These are phyloP conservation scores for Dioscorea dumetorum DNA, from an alignment of 106 monocot genomes.

Conservation along the genomic window DNA sequence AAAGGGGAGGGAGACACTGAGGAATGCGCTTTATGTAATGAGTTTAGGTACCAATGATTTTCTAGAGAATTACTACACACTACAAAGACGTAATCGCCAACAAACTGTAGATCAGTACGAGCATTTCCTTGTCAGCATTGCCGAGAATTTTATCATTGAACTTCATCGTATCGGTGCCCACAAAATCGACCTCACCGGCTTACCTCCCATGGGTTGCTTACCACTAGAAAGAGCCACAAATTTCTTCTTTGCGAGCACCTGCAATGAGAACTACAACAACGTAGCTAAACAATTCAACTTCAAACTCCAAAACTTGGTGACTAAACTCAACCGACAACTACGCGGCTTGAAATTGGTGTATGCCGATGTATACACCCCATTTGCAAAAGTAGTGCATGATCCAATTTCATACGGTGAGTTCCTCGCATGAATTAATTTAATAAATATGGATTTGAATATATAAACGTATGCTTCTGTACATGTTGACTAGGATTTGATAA, in stretches of 20 bases:
- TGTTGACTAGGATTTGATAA: conserved; percentile 35
- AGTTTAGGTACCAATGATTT: conserved; percentile 93
- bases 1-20: conserved; percentile 23
- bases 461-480: background rate
- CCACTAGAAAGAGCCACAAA: conserved; percentile 36
- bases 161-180: conserved; percentile 44
- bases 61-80: conserved; percentile 72
- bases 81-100: conserved; percentile 21
- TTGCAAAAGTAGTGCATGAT: conserved; percentile 19
- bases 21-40: conserved; percentile 55
- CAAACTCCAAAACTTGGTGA: conserved; percentile 26
- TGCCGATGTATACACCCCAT: conserved; percentile 14
- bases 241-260: conserved; percentile 1
- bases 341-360: conserved; percentile 22
- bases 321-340: conserved; percentile 14
- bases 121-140: conserved; percentile 34
- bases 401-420: conserved; percentile 46
- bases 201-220: conserved; percentile 62
- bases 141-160: conserved; percentile 25
- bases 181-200: conserved; percentile 35
- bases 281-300: conserved; percentile 34
- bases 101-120: conserved; percentile 38
- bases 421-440: background rate
- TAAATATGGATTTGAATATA: background rate
- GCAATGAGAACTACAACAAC: conserved; percentile 37